Evolutionary conservation across 2,329 filamentous ascomycete species (phyloP), one percentile per base, ranked within the genome.

Genomic region (Colletotrichum phormii): DNA sequence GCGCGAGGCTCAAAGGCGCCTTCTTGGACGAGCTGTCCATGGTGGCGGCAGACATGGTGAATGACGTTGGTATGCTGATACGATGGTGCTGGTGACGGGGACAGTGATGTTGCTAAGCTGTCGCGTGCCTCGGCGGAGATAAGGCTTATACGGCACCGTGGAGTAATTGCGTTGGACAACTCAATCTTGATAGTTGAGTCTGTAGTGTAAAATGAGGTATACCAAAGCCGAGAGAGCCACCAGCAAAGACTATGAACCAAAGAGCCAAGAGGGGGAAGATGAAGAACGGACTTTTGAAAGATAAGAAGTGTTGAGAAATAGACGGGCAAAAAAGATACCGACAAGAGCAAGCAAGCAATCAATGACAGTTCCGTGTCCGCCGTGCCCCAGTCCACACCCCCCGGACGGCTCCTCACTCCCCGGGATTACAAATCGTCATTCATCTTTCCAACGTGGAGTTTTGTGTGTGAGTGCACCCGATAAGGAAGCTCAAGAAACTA

Each of bases 1-100:
- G 94, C 76, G 91, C 93, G 73, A 98, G 86, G 81, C 98, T 93
- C 76, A 91, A 84, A 6, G 95, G 94, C 70, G 75, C 75, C 46
- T 46, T 59, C 65, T 67, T 37, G 24, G 72, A 63, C n/a, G 62
- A 66, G 22, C 31, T 37, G 37, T 72, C 67, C 57, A 65, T 60
- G 31, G 55, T 8, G 9, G 60, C 42, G 60, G 66, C 49, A 5
- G 71, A 64, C 71, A 71, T 71, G 5, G 31, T 54, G 22, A 24
- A n/a, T 11, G 42, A 22, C 18, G 42, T 49, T 22, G 42, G 18
- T 49, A n/a, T 11, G 42, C 15, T 18, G 42, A 22, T 22, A 22
- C 31, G 24, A 26, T 63, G 26, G 26, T 9, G 46, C 13, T 4
- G 54, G n/a, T 6, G 53, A 33, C n/a, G 64, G 46, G 31, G 57